A percentile compares a stretch with the other conserved stretches of the same genome.
Evolutionary conservation across 805 yeast genomes (phyloP).

Genomic region (Jamesozyma piceae): DNA sequence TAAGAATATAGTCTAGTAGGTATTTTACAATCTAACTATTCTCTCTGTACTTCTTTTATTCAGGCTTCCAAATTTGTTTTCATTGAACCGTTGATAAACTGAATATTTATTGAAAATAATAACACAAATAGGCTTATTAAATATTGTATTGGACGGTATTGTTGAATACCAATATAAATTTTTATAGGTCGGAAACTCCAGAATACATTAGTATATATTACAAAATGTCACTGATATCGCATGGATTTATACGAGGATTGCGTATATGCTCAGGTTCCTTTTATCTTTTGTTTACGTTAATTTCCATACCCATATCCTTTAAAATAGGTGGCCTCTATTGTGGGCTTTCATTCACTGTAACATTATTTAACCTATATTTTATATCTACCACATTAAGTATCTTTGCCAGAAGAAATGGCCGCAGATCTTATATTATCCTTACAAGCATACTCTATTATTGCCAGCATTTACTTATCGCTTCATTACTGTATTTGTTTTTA

Average conservation of each 20-base stretch:
- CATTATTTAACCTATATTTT: slow-evolving; percentile 64
- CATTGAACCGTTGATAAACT: no score
- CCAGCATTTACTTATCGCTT: slow-evolving; percentile 78
- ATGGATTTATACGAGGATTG: slow-evolving; percentile 17
- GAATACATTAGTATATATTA: neutral
- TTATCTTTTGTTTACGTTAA: slow-evolving; percentile 58
- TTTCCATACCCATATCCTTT: slow-evolving; percentile 86
- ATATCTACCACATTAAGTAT: slow-evolving; percentile 64
- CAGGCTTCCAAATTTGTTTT: no score
- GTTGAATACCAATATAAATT: neutral
- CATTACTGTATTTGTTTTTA: slow-evolving; percentile 61
- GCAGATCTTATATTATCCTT: slow-evolving; percentile 16
- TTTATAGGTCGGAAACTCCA: neutral
- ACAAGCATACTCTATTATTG: slow-evolving; percentile 51
- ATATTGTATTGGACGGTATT: no score
- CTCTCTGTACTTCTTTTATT: no score
- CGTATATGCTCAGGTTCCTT: slow-evolving; percentile 41
- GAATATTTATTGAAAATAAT: no score
- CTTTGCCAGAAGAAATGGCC: slow-evolving; percentile 27
- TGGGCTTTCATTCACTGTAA: slow-evolving; percentile 74
- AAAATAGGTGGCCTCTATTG: slow-evolving; percentile 88
- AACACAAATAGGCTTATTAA: no score
- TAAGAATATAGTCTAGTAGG: no score
- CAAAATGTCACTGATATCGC: slow-evolving; percentile 4
- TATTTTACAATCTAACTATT: no score